Percentiles rank a stretch among this genome's conserved stretches.
phyloP scores from a whole-genome alignment of 2,329 filamentous ascomycete species.

The Alternaria consortialis region DNA sequence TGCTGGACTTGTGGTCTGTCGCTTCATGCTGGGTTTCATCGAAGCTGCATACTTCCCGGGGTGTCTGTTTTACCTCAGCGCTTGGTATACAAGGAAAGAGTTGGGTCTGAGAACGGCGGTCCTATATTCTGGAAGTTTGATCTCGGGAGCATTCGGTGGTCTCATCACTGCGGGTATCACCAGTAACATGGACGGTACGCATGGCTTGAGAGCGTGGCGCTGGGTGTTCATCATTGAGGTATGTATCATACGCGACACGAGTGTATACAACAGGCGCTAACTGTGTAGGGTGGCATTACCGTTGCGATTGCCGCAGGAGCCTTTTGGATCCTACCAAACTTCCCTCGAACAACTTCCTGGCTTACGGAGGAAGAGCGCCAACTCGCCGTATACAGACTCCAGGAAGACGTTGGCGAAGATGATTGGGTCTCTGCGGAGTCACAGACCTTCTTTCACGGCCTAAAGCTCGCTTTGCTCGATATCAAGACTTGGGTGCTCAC shows the following conservation, averaged over 20 bases:
- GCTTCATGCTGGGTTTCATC: conserved; percentile 64
- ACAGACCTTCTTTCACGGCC: conserved; percentile 51
- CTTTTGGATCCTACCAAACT: conserved; percentile 71
- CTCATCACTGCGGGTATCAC: conserved; percentile 69
- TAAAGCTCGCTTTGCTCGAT: conserved; percentile 52
- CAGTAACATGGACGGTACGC: conserved; percentile 67
- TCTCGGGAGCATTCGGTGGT: conserved; percentile 77
- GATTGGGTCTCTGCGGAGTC: conserved; percentile 49
- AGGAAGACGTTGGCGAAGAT: conserved; percentile 53
- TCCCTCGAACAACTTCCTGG: conserved; percentile 62
- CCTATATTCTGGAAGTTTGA: conserved; percentile 72
- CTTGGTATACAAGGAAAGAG: conserved; percentile 76
- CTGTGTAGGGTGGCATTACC: conserved; percentile 67
- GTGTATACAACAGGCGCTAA: neutral
- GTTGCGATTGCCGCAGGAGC: conserved; percentile 66
- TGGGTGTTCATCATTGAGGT: conserved; percentile 73
- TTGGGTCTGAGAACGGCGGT: conserved; percentile 71
- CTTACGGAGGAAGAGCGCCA: conserved; percentile 52
- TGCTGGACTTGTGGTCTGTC: conserved; percentile 56
- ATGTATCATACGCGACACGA: neutral
- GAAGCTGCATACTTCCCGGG: conserved; percentile 65
- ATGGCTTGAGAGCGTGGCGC: conserved; percentile 69
- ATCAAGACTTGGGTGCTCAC: conserved; percentile 54
- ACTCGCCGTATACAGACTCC: conserved; percentile 49
- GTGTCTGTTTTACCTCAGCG: conserved; percentile 69